Evolutionary conservation across 768 basidiomycete genomes (phyloP).

Genomic region (Tylopilus plumbeoviolaceoides): DNA sequence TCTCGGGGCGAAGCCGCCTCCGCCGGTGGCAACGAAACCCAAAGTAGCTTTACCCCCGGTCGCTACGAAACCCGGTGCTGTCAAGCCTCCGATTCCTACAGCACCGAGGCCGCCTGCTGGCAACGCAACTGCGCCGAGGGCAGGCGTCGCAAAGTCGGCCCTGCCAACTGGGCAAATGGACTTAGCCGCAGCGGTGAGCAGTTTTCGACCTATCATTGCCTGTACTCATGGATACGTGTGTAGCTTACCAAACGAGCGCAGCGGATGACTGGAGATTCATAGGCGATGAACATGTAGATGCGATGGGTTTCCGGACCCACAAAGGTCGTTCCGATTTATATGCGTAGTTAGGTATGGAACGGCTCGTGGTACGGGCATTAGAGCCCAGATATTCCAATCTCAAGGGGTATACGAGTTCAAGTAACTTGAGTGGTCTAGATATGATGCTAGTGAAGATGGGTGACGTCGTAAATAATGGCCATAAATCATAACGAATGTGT

Average conservation of each 20-base stretch:
- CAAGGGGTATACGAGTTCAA: conserved; percentile 26
- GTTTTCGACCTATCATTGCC: neutral
- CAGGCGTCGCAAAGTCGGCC: conserved; percentile 38
- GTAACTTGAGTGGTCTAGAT: conserved; percentile 20
- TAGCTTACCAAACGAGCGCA: conserved; percentile 80
- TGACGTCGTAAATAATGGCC: conserved; percentile 3
- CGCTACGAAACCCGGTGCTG: conserved; percentile 48
- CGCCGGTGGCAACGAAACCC: conserved; percentile 61
- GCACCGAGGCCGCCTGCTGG: conserved; percentile 47
- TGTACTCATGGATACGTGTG: conserved; percentile 2
- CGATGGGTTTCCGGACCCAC: neutral
- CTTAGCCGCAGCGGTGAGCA: conserved; percentile 74
- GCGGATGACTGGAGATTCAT: conserved; percentile 47
- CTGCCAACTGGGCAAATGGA: conserved; percentile 65
- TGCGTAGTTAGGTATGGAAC: conserved; percentile 12
- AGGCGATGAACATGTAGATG: neutral
- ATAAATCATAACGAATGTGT: conserved; percentile 34
- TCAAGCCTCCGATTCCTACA: conserved; percentile 50
- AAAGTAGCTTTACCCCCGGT: conserved; percentile 58
- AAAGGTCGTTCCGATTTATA: neutral
- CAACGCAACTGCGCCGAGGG: conserved; percentile 34
- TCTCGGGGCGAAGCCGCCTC: conserved; percentile 48
- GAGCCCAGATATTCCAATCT: conserved; percentile 13
- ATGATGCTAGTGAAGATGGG: conserved; percentile 13
- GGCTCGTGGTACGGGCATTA: conserved; percentile 10